These are phyloP conservation scores for Salicornia ramosissima DNA, from an alignment of 148 eudicot species.

Conservation along the genomic window DNA sequence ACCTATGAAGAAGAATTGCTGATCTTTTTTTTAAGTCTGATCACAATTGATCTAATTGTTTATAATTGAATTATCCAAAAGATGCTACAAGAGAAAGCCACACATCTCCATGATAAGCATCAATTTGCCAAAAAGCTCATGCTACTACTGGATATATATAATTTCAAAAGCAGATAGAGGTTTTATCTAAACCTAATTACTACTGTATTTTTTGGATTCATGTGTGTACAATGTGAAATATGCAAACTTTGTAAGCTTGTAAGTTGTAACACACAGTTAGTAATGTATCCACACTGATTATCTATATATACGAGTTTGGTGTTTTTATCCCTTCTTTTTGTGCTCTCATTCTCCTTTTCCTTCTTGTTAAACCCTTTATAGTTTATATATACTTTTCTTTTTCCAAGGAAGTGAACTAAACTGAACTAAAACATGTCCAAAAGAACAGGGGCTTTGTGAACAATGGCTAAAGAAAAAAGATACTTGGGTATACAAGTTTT, in stretches of 20 bases:
- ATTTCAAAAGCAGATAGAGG: constrained; percentile 1
- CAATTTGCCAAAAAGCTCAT: constrained; percentile 1
- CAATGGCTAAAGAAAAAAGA: no score
- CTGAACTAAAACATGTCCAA: no score
- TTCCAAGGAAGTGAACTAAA: no score
- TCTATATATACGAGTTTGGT: constrained; percentile 7
- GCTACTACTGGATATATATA: constrained; percentile 7
- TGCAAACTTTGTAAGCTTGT: no score
- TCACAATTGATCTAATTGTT: constrained; percentile 1
- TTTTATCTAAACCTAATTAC: not conserved
- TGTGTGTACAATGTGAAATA: not conserved
- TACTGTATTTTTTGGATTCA: not conserved
- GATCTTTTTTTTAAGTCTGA: not conserved
- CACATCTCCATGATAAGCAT: constrained; percentile 7
- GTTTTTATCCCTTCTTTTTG: not conserved
- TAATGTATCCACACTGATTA: not conserved
- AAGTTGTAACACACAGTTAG: constrained; percentile 16
- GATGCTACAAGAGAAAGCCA: constrained; percentile 8
- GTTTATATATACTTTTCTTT: no score
- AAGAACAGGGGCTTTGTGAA: no score
- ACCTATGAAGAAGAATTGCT: constrained; percentile 14
- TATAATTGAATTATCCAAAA: not conserved
- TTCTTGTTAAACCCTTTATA: no score
- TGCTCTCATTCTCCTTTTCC: not conserved
- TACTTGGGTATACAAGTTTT: no score